phyloP scores from a whole-genome alignment of 371 early-diverging fungal species.

The Mortierella sp. region DNA sequence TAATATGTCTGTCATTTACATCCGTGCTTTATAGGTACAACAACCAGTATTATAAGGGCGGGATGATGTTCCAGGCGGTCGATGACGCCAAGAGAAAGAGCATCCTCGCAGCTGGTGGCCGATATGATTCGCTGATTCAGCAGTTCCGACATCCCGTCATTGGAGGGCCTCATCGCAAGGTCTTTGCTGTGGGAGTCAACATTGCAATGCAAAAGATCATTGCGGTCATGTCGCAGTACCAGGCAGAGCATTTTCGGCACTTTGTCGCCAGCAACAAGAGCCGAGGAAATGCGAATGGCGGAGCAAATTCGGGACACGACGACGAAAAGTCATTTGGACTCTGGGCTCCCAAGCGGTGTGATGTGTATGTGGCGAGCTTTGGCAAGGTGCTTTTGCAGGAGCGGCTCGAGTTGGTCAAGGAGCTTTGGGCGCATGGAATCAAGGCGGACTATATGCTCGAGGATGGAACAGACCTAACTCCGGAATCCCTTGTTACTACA shows the following conservation, averaged over 20 bases:
- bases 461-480: constrained; percentile 74
- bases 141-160: constrained; percentile 69
- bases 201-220: constrained; percentile 85
- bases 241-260: constrained; percentile 71
- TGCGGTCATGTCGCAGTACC: constrained; percentile 76
- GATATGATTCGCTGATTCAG: constrained; percentile 82
- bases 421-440: constrained; percentile 81
- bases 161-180: constrained; percentile 58
- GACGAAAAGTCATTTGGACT: constrained; percentile 53
- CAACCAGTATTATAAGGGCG: constrained; percentile 78
- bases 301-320: constrained; percentile 22
- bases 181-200: constrained; percentile 83
- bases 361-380: constrained; percentile 87
- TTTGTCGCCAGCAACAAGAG: constrained; percentile 61
- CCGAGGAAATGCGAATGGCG: constrained; percentile 13
- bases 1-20: not conserved
- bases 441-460: constrained; percentile 83
- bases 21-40: constrained; percentile 68
- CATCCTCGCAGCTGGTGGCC: constrained; percentile 87
- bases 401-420: constrained; percentile 77
- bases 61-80: constrained; percentile 83
- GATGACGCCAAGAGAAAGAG: constrained; percentile 77
- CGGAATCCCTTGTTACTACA: constrained; percentile 71
- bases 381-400: constrained; percentile 79
- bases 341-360: constrained; percentile 66